Conservation (phyloP, 768 basidiomycete genomes). For the Polyporus arcularius region DNA sequence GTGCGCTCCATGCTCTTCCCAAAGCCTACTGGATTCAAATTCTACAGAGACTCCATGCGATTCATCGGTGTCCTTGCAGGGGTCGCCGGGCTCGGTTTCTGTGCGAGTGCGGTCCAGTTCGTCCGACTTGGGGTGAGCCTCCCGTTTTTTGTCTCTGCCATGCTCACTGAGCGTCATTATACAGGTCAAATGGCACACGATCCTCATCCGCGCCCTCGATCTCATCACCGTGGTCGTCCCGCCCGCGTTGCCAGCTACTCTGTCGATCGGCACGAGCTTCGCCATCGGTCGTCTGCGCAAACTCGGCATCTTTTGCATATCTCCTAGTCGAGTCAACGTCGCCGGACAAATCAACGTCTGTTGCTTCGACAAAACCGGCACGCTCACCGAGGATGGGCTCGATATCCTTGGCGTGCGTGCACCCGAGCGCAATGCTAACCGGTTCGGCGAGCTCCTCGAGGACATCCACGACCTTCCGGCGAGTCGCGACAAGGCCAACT, state of each 20-base stretch:
- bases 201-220: slow-evolving; percentile 89
- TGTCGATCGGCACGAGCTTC: slow-evolving; percentile 97
- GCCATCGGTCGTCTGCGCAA: slow-evolving; percentile 87
- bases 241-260: slow-evolving; percentile 93
- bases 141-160: not conserved
- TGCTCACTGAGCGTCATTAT: not conserved
- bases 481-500: slow-evolving; percentile 71
- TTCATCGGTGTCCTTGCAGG: slow-evolving; percentile 92
- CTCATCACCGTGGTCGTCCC: slow-evolving; percentile 97
- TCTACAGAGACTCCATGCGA: slow-evolving; percentile 88
- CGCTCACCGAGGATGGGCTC: slow-evolving; percentile 95
- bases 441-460: slow-evolving; percentile 88
- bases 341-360: slow-evolving; percentile 96
- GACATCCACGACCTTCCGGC: slow-evolving; percentile 85
- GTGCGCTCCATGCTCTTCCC: slow-evolving; percentile 98
- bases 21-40: slow-evolving; percentile 98
- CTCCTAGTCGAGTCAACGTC: slow-evolving; percentile 93
- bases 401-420: slow-evolving; percentile 94
- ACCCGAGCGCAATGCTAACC: slow-evolving; percentile 70
- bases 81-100: slow-evolving; percentile 91
- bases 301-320: slow-evolving; percentile 91
- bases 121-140: slow-evolving; percentile 74
- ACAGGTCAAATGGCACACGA: slow-evolving; percentile 88
- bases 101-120: slow-evolving; percentile 90
- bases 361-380: slow-evolving; percentile 99